These are phyloP conservation scores for Nemania sp. DNA, from an alignment of 2,329 filamentous ascomycete genomes.

Conservation along the genomic window DNA sequence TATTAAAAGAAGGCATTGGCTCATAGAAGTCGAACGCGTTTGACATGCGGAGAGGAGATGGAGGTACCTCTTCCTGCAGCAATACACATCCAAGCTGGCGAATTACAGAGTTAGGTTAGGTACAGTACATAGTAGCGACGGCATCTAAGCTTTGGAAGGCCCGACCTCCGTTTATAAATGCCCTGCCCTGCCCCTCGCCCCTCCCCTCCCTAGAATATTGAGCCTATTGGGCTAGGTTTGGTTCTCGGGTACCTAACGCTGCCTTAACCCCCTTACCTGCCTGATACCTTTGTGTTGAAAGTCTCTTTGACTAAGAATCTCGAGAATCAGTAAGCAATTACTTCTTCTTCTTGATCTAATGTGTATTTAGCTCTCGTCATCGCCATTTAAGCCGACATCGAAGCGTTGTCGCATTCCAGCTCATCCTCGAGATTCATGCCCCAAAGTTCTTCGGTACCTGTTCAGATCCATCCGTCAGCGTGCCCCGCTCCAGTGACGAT, in stretches of 20 bases:
- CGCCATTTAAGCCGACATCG: neutral
- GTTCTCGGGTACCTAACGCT: neutral
- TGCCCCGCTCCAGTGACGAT: constrained; percentile 16
- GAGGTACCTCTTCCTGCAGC: too few species aligned
- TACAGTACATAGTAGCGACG: too few species aligned
- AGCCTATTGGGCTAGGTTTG: too few species aligned
- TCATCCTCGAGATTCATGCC: neutral
- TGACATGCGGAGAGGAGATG: too few species aligned
- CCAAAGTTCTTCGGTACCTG: neutral
- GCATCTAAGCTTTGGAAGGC: too few species aligned
- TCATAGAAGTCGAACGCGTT: too few species aligned
- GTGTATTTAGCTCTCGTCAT: too few species aligned
- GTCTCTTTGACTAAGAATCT: neutral
- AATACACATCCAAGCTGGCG: too few species aligned
- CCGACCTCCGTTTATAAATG: neutral
- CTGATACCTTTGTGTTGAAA: neutral
- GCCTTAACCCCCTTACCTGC: too few species aligned
- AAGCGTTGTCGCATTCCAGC: neutral
- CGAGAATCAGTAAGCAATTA: neutral
- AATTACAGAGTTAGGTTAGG: too few species aligned
- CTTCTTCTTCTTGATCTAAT: neutral
- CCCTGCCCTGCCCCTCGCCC: neutral
- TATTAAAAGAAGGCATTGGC: too few species aligned
- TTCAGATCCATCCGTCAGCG: constrained; percentile 11
- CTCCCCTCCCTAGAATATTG: too few species aligned